Percentiles rank a stretch among this genome's conserved stretches.
These are phyloP conservation scores for Neofusicoccum ribis DNA, from an alignment of 2,329 filamentous ascomycete genomes.

Conservation along the genomic window DNA sequence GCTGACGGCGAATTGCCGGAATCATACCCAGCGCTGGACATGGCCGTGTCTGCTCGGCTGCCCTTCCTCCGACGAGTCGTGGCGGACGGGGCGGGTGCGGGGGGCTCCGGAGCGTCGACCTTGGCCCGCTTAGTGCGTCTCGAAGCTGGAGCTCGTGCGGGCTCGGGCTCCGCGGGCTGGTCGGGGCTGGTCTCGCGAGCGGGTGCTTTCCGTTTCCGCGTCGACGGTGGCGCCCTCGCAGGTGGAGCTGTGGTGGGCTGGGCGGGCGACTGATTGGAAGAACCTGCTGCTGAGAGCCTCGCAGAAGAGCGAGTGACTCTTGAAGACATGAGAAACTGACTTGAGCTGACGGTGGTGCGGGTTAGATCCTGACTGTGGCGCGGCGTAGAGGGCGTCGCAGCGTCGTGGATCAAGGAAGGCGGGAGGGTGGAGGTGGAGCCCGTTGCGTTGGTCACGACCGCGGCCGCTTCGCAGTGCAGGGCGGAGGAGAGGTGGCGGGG, in stretches of 20 bases:
- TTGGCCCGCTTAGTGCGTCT: constrained; percentile 54
- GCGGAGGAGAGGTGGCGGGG: constrained; percentile 20
- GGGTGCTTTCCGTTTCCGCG: constrained; percentile 75
- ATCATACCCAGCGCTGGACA: constrained; percentile 72
- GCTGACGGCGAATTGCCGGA: constrained; percentile 15
- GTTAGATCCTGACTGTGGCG: constrained; percentile 33
- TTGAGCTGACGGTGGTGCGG: constrained; percentile 30
- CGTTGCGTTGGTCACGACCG: constrained; percentile 14
- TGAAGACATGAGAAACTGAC: constrained; percentile 79
- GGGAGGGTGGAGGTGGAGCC: constrained; percentile 22
- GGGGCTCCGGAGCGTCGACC: constrained; percentile 60
- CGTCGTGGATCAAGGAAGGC: constrained; percentile 30
- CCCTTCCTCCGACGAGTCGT: constrained; percentile 58
- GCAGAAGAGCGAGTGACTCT: constrained; percentile 95
- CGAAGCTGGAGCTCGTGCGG: constrained; percentile 35
- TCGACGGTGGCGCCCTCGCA: constrained; percentile 48
- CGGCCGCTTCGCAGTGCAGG: constrained; percentile 12
- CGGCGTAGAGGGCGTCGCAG: constrained; percentile 30
- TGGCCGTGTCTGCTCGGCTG: constrained; percentile 59
- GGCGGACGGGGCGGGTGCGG: constrained; percentile 41
- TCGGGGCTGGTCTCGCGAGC: constrained; percentile 45
- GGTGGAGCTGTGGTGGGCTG: constrained; percentile 40
- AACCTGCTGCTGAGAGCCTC: constrained; percentile 79
- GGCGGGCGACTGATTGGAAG: constrained; percentile 46
- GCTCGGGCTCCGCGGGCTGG: constrained; percentile 48